Base-by-base conservation (phyloP, 2,329 filamentous ascomycete genomes). In the Apiospora rasikravindrae region DNA sequence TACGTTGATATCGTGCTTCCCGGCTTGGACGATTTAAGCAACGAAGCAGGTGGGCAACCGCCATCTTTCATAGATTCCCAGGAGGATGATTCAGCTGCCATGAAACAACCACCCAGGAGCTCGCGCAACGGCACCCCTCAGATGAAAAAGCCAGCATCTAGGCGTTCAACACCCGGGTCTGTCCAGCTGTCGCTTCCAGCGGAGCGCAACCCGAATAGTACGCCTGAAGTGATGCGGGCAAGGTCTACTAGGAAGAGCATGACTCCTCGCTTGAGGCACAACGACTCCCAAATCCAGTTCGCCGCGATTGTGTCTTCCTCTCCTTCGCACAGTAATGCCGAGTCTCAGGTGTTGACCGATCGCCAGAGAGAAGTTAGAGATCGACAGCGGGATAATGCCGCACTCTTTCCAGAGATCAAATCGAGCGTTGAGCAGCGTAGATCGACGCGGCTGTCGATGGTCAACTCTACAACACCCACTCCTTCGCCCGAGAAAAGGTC, bases 281-380 rank as follows among this genome's bases (percentile, higher is more conserved):
- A 97, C 74, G 89, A 97, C 81, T 97, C 94, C 0, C 94, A 97
- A 77, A 88, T 97, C 37, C 88, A 93, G 61, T 96, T 96, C 77
- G 89, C 92, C 2, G 84, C 90, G 0, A 92, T 96, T 67, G 87
- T 89, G 42, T 89, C 90, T 16, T 89, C 91, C 0, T 85, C 86
- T 0, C 83, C 82, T 1, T 80, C 87, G 3, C 82, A 86, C 5
- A 81, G 83, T 19, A 82, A 81, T 0, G 78, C 87, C 2, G 91
- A 94, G 71, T 94, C 93, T 0, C 94, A 96, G 76, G 82, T 91
- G 24, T 84, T 97, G 68, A 97, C 94, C 0, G 93, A 95, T 47
- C 89, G 90, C 61, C 94, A 97, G 80, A 92, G 88, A 77, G 94
- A 97, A 77, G 90, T 96, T 57, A 89, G 91, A 66, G 90, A 94